A percentile compares a stretch with the other conserved stretches of the same genome.
phyloP scores from a whole-genome alignment of 2,329 filamentous ascomycete genomes.

The Penicillium nordicum region DNA sequence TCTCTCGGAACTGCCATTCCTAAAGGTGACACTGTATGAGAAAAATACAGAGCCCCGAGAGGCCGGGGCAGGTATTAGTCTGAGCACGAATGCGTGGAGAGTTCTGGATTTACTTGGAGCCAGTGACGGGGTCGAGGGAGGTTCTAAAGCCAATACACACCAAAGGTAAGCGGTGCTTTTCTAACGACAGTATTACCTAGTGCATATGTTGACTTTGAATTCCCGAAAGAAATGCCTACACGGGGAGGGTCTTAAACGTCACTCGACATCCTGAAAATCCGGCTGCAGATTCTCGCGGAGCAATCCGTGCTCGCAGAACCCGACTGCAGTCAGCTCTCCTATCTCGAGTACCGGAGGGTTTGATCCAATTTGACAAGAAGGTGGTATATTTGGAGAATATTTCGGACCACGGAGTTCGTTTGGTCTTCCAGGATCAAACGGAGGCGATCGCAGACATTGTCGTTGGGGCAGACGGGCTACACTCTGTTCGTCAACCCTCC shows the following conservation, averaged over 20 bases:
- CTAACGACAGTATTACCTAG: neutral
- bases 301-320: slow-evolving; percentile 32
- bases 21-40: slow-evolving; percentile 47
- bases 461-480: slow-evolving; percentile 54
- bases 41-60: slow-evolving; percentile 46
- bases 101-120: slow-evolving; percentile 48
- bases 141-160: slow-evolving; percentile 28
- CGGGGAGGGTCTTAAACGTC: slow-evolving; percentile 16
- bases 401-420: slow-evolving; percentile 34
- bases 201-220: neutral
- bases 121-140: slow-evolving; percentile 38
- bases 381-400: slow-evolving; percentile 42
- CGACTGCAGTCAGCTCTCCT: slow-evolving; percentile 51
- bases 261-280: slow-evolving; percentile 22
- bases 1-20: slow-evolving; percentile 41
- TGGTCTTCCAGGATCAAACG: slow-evolving; percentile 49
- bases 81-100: slow-evolving; percentile 48
- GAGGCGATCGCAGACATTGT: slow-evolving; percentile 44
- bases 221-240: slow-evolving; percentile 12
- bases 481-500: slow-evolving; percentile 39
- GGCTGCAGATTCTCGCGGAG: slow-evolving; percentile 13
- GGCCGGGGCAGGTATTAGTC: slow-evolving; percentile 49
- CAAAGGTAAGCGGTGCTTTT: slow-evolving; percentile 9
- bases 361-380: slow-evolving; percentile 47
- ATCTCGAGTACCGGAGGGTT: slow-evolving; percentile 43